These are phyloP conservation scores for Voacanga thouarsii DNA, from an alignment of 257 asterid genomes.

Conservation along the genomic window DNA sequence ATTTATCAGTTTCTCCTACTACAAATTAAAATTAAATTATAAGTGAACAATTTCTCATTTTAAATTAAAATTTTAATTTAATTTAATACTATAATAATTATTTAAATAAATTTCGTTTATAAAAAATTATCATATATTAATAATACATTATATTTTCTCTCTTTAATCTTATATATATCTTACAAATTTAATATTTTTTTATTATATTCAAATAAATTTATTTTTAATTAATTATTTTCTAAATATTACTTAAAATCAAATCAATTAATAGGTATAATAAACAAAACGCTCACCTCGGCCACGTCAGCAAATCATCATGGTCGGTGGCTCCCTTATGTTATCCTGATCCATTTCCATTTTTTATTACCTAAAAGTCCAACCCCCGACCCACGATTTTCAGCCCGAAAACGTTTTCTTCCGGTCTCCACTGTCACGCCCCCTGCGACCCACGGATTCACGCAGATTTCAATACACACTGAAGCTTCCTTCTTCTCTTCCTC, in stretches of 20 bases:
- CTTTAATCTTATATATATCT: too few species aligned
- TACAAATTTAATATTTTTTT: too few species aligned
- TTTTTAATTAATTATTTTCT: too few species aligned
- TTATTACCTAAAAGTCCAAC: not conserved
- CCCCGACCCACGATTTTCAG: slow-evolving; percentile 7
- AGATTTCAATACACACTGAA: slow-evolving; percentile 6
- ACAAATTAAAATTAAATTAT: too few species aligned
- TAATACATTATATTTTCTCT: too few species aligned
- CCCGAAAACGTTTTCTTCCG: slow-evolving; percentile 12
- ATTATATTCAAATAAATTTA: too few species aligned
- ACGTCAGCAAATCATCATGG: not conserved
- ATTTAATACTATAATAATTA: too few species aligned
- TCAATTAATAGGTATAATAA: not conserved
- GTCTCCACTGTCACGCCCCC: not conserved
- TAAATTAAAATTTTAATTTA: too few species aligned
- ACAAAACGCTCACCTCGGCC: not conserved
- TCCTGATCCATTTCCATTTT: slow-evolving; percentile 10
- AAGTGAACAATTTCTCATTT: too few species aligned
- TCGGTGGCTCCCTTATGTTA: not conserved
- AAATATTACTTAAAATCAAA: too few species aligned
- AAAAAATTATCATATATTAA: too few species aligned
- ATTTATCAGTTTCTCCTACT: not conserved
- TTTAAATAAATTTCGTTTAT: too few species aligned
- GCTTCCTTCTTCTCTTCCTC: not conserved
- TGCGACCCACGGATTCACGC: not conserved